Evolutionary conservation across 2,329 filamentous ascomycete genomes (phyloP).

Genomic region (Ilyonectria sp.): DNA sequence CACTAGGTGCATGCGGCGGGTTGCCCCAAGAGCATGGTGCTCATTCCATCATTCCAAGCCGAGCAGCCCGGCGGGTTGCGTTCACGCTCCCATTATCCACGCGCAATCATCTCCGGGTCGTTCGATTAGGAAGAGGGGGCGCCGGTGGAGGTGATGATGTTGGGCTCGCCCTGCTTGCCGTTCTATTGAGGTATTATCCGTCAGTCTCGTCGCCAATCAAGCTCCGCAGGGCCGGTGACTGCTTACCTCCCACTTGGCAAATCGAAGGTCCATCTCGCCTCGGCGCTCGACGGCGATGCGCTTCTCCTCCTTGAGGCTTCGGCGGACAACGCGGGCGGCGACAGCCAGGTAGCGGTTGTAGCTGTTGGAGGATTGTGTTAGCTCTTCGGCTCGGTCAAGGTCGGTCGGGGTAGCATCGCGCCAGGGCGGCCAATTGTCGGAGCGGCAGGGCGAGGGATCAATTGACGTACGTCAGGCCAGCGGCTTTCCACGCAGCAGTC

Average conservation of each 20-base stretch:
- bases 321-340: slow-evolving; percentile 94
- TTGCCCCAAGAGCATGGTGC: slow-evolving; percentile 41
- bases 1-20: slow-evolving; percentile 45
- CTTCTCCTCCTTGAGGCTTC: slow-evolving; percentile 96
- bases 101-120: slow-evolving; percentile 40
- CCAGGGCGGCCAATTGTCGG: slow-evolving; percentile 32
- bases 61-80: slow-evolving; percentile 34
- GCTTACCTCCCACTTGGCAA: slow-evolving; percentile 93
- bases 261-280: slow-evolving; percentile 89
- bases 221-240: slow-evolving; percentile 21
- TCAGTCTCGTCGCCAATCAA: slow-evolving; percentile 39
- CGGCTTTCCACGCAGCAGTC: slow-evolving; percentile 98
- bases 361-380: slow-evolving; percentile 68
- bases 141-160: slow-evolving; percentile 72
- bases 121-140: slow-evolving; percentile 55
- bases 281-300: slow-evolving; percentile 89
- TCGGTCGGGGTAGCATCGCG: slow-evolving; percentile 28
- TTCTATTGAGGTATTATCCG: slow-evolving; percentile 73
- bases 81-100: slow-evolving; percentile 42
- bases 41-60: slow-evolving; percentile 41
- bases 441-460: slow-evolving; percentile 38
- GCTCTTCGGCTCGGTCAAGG: slow-evolving; percentile 47
- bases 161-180: slow-evolving; percentile 93
- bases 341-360: slow-evolving; percentile 99
- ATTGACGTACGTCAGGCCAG: slow-evolving; percentile 90